Percentiles rank a stretch among this genome's conserved stretches.
phyloP scores from a whole-genome alignment of 2,329 filamentous ascomycete genomes.

The Ceratocystis diversiconidia region DNA sequence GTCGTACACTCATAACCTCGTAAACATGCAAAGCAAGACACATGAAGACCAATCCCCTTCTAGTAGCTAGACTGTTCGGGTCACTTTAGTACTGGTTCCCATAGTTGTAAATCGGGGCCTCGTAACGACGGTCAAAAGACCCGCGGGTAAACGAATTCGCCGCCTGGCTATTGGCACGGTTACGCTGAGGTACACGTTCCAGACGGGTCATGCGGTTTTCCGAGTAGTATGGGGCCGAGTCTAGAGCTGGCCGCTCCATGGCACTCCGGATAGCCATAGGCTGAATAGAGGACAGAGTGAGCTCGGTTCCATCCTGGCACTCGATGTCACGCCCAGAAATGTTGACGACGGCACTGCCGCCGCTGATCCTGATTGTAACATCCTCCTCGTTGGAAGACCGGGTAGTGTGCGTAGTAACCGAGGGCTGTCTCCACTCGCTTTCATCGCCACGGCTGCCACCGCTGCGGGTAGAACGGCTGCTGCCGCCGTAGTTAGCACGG shows the following conservation, averaged over 20 bases:
- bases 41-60: neutral
- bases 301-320: constrained; percentile 44
- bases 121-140: constrained; percentile 16
- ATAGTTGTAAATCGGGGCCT: constrained; percentile 15
- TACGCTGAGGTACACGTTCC: constrained; percentile 33
- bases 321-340: constrained; percentile 44
- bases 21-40: constrained; percentile 17
- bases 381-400: constrained; percentile 40
- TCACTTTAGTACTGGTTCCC: neutral
- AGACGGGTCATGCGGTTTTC: constrained; percentile 35
- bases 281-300: constrained; percentile 36
- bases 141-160: constrained; percentile 31
- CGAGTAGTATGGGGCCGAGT: constrained; percentile 26
- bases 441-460: constrained; percentile 44
- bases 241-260: constrained; percentile 38
- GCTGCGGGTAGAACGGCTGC: constrained; percentile 44
- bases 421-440: constrained; percentile 44
- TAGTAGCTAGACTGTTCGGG: neutral
- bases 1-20: constrained; percentile 17
- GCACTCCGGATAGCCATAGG: constrained; percentile 27
- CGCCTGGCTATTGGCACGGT: constrained; percentile 35
- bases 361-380: constrained; percentile 46
- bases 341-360: constrained; percentile 41
- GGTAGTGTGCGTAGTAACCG: constrained; percentile 47
- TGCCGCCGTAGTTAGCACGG: constrained; percentile 32